phyloP scores from a whole-genome alignment of 1,139 yeast genomes.

The Suhomyces choctaworum region DNA sequence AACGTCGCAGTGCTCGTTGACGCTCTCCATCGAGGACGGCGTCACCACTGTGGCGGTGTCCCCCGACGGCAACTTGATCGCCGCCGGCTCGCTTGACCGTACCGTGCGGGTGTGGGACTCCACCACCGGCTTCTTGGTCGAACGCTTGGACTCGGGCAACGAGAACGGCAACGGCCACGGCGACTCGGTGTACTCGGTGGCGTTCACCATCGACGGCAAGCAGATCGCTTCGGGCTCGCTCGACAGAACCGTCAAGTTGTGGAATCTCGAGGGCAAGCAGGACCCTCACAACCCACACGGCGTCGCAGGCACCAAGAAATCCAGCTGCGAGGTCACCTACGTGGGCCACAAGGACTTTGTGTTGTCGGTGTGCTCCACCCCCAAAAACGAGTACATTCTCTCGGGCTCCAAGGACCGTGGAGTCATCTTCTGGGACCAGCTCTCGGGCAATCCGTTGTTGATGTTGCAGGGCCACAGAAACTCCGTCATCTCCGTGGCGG shows the following conservation, averaged over 20 bases:
- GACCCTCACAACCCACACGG: conserved; percentile 43
- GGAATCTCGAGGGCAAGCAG: conserved; percentile 77
- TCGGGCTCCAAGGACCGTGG: conserved; percentile 98
- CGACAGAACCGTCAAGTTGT: conserved; percentile 92
- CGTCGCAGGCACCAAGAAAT: conserved; percentile 35
- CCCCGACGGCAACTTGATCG: conserved; percentile 91
- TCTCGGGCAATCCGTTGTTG: conserved; percentile 86
- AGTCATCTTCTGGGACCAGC: conserved; percentile 95
- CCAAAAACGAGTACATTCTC: conserved; percentile 86
- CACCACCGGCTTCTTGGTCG: conserved; percentile 87
- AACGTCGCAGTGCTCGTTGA: conserved; percentile 85
- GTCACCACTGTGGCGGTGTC: conserved; percentile 97
- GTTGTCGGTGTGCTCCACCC: conserved; percentile 89
- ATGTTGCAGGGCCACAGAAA: conserved; percentile 98
- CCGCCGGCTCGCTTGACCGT: conserved; percentile 95
- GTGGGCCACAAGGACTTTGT: conserved; percentile 97
- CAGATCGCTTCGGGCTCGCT: conserved; percentile 94
- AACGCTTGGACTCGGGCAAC: conserved; percentile 86
- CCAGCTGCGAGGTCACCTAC: conserved; percentile 87
- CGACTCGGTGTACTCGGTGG: conserved; percentile 94
- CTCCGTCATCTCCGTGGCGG: conserved; percentile 93
- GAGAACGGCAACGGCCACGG: conserved; percentile 91
- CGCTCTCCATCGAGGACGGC: conserved; percentile 92
- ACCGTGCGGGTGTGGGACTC: conserved; percentile 98
- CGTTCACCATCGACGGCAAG: conserved; percentile 87